These are phyloP conservation scores for Adansonia rubrostipa DNA, from an alignment of 441 rosid genomes.

Conservation along the genomic window DNA sequence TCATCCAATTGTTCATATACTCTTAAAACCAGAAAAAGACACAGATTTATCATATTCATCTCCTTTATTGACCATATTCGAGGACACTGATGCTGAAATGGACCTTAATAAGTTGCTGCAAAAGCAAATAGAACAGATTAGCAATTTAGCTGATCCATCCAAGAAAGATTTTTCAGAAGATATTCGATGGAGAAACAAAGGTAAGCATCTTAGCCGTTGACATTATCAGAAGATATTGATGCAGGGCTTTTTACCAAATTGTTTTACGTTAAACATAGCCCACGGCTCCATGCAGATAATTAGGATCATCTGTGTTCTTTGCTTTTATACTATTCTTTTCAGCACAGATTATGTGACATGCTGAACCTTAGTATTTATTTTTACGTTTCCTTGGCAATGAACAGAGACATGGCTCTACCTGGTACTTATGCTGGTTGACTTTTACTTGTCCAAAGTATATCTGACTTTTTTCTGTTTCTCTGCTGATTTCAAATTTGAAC, in stretches of 20 bases:
- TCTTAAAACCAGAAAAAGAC: conserved; percentile 18
- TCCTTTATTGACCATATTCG: neutral
- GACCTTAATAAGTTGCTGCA: conserved; percentile 13
- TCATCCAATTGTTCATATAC: neutral
- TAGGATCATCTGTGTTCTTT: neutral
- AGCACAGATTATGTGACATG: neutral
- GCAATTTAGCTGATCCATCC: conserved; percentile 20
- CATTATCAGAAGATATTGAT: neutral
- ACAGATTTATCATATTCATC: neutral
- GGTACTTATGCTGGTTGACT: neutral
- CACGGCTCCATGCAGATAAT: neutral
- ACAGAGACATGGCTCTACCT: neutral
- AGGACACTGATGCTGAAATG: conserved; percentile 9
- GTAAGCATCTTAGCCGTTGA: conserved; percentile 15
- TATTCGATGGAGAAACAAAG: conserved; percentile 9
- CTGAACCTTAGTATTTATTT: conserved; percentile 1
- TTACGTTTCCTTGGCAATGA: neutral
- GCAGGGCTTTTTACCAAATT: neutral
- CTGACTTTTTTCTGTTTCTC: neutral
- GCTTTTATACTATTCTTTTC: neutral
- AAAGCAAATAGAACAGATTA: conserved; percentile 25
- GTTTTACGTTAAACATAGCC: conserved; percentile 10
- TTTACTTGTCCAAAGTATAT: neutral
- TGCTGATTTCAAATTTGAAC: neutral
- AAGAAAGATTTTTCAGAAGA: conserved; percentile 10